A percentile compares a stretch with the other conserved stretches of the same genome.
phyloP scores from a whole-genome alignment of 805 yeast genomes.

The Myxozyma nipponensis region DNA sequence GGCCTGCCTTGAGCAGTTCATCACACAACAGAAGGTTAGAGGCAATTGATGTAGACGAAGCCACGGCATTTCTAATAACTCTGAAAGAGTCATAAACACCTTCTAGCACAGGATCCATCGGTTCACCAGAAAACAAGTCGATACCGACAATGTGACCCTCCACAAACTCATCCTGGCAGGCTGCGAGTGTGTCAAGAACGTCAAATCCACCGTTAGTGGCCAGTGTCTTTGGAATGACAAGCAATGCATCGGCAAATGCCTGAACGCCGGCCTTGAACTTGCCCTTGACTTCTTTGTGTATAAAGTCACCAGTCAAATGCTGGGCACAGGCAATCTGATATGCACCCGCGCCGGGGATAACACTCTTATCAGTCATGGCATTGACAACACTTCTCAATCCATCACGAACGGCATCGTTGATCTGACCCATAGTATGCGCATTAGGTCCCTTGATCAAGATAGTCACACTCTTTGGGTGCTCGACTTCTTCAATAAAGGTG shows the following conservation, averaged over 20 bases:
- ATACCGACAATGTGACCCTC: slow-evolving; percentile 79
- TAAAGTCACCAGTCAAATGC: slow-evolving; percentile 52
- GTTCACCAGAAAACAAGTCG: slow-evolving; percentile 86
- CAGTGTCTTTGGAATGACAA: slow-evolving; percentile 89
- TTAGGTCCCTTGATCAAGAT: slow-evolving; percentile 88
- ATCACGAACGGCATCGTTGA: slow-evolving; percentile 95
- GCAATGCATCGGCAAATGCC: slow-evolving; percentile 89
- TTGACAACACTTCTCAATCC: slow-evolving; percentile 94
- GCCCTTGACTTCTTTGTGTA: slow-evolving; percentile 67
- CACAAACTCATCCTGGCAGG: slow-evolving; percentile 82
- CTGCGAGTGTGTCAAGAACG: slow-evolving; percentile 79
- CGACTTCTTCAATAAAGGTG: slow-evolving; percentile 85
- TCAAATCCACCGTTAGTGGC: slow-evolving; percentile 92
- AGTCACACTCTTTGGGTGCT: slow-evolving; percentile 86
- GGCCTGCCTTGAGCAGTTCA: slow-evolving; percentile 93
- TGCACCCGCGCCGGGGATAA: slow-evolving; percentile 97
- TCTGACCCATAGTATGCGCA: slow-evolving; percentile 80
- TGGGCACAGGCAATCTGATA: slow-evolving; percentile 80
- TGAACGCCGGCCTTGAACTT: slow-evolving; percentile 83
- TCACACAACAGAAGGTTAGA: slow-evolving; percentile 90
- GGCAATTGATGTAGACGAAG: slow-evolving; percentile 92
- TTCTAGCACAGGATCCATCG: slow-evolving; percentile 89
- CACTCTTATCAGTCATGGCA: slow-evolving; percentile 75
- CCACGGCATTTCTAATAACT: slow-evolving; percentile 86
- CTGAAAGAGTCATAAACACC: slow-evolving; percentile 97